Conservation (phyloP, 306 rosid genomes). For the Dryas octopetala region DNA sequence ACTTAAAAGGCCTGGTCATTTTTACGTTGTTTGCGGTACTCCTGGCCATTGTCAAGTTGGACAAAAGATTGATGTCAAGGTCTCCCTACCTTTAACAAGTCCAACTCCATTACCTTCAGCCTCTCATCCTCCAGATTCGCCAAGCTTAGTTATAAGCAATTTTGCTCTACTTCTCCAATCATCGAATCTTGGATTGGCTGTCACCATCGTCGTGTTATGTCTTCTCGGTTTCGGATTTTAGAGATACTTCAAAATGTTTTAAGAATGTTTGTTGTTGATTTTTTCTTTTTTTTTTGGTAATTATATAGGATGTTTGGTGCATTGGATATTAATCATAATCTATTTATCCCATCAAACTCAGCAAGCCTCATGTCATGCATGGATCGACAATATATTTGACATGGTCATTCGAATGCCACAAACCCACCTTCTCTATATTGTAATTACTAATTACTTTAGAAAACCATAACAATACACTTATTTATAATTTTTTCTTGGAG, state of each 20-base stretch:
- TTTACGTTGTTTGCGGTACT: constrained; percentile 30
- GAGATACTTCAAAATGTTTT: neutral
- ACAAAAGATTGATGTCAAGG: constrained; percentile 9
- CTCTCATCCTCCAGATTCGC: neutral
- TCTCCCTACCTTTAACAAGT: neutral
- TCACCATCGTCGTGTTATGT: neutral
- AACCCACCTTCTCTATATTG: too few relatives aligned
- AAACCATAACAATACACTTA: too few relatives aligned
- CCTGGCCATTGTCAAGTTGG: constrained; percentile 26
- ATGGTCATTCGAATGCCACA: too few relatives aligned
- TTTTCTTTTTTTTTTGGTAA: too few relatives aligned
- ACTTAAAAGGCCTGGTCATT: constrained; percentile 18
- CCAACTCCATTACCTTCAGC: neutral
- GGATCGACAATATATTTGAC: too few relatives aligned
- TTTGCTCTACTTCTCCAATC: neutral
- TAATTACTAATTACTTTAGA: too few relatives aligned
- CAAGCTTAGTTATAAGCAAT: neutral
- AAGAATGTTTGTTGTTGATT: neutral
- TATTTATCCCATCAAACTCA: too few relatives aligned
- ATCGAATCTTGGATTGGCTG: neutral
- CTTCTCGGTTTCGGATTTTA: neutral
- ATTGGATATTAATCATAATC: too few relatives aligned
- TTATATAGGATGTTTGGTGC: too few relatives aligned
- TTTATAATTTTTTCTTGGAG: too few relatives aligned
- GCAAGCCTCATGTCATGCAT: too few relatives aligned